Evolutionary conservation across 148 eudicot species (phyloP), one percentile per base, ranked within the genome.

Genomic region (Selenicereus undatus): DNA sequence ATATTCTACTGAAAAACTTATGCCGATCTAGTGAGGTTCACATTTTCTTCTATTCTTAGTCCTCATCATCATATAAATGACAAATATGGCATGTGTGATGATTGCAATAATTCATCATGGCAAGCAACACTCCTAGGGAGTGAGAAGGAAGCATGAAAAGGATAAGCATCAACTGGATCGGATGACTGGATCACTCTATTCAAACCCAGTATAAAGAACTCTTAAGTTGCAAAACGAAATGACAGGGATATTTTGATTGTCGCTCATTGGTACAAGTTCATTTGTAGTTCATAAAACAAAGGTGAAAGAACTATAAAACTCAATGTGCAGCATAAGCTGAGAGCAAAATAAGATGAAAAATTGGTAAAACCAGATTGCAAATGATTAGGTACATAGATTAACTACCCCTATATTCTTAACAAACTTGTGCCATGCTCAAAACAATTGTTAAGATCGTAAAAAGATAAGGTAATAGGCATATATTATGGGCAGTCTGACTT

Each of bases 51-150:
- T 54, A 50, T 79, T n/a, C 76, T 0, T 22, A 18, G 56, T 71
- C 54, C 73, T 79, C 81, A 52, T 35, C 48, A 64, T 52, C 17
- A 2, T 1, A 32, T 2, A 50, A 10, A 11, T 21, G 29, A 54
- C 35, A 36, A 52, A 35, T 35, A 54, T 76, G 79, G 70, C 21
- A 71, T 20, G 50, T 1, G 50, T 45, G 18, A 71, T 20, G 36
- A 71, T 39, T 71, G 50, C 42, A 76, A 76, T 66, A 22, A 76
- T 60, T 32, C 29, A 58, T 58, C 70, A 58, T 22, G 68, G 62
- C 36, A 76, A 58, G 26, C 11, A 56, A 27, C 21, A 56, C 79
- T 76, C 20, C 32, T 58, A 26, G 20, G 20, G 42, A 71, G 39
- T n/a, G 24, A 71, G 74, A 71, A 35, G 17, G 70, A 14, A 60